These are phyloP conservation scores for Alternaria infectoria DNA, from an alignment of 2,329 filamentous ascomycete genomes.

Conservation along the genomic window DNA sequence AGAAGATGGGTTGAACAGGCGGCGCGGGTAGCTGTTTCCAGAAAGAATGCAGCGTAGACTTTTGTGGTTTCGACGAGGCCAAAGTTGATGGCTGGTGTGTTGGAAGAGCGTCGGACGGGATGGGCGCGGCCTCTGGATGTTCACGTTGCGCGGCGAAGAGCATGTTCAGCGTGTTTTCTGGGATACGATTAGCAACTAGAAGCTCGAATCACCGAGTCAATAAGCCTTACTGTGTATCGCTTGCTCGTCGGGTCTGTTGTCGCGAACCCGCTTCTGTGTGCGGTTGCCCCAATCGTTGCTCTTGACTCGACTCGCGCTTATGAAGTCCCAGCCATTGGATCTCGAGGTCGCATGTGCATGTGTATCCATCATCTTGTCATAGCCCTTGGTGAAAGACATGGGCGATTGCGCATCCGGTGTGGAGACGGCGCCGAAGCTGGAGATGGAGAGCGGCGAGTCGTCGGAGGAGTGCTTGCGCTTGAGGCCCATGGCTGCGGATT, in stretches of 20 bases:
- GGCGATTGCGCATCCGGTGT: slow-evolving; percentile 42
- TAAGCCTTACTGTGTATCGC: slow-evolving; percentile 58
- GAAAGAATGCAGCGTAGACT: slow-evolving; percentile 56
- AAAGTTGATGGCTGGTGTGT: slow-evolving; percentile 9
- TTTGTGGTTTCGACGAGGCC: slow-evolving; percentile 39
- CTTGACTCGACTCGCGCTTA: slow-evolving; percentile 33
- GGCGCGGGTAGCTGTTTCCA: slow-evolving; percentile 51
- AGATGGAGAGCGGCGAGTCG: slow-evolving; percentile 54
- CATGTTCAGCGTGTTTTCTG: slow-evolving; percentile 54
- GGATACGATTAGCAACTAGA: not conserved
- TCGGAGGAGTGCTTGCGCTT: slow-evolving; percentile 64
- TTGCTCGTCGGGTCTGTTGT: slow-evolving; percentile 64
- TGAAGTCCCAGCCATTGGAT: slow-evolving; percentile 33
- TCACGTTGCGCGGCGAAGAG: slow-evolving; percentile 54
- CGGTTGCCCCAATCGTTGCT: slow-evolving; percentile 58
- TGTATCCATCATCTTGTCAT: slow-evolving; percentile 34
- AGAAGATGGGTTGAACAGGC: slow-evolving; percentile 30
- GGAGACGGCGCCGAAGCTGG: slow-evolving; percentile 43
- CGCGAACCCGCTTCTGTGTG: slow-evolving; percentile 64
- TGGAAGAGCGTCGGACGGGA: slow-evolving; percentile 29
- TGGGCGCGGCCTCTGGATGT: slow-evolving; percentile 37
- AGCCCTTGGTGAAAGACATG: slow-evolving; percentile 24
- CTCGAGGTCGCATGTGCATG: slow-evolving; percentile 18
- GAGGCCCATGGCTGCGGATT: slow-evolving; percentile 54
- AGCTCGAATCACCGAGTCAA: not conserved